Evolutionary conservation across 306 rosid genomes (phyloP).

Genomic region (Urtica urens): DNA sequence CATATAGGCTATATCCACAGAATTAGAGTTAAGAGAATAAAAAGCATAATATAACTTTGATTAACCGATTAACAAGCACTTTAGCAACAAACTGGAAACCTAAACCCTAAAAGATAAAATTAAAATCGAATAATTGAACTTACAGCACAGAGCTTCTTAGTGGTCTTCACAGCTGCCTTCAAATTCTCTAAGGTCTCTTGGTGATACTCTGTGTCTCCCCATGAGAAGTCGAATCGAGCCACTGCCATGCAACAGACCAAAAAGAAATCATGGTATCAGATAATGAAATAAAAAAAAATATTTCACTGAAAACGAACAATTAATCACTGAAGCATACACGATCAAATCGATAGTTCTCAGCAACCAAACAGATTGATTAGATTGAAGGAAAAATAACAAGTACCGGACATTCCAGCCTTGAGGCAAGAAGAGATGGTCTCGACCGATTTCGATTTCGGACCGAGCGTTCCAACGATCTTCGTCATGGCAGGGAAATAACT

Average conservation of each 20-base stretch:
- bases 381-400: background rate
- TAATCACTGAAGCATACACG: no score
- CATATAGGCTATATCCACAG: no score
- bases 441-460: slow-evolving; percentile 77
- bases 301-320: background rate
- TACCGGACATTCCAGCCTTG: slow-evolving; percentile 97
- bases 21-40: no score
- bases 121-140: no score
- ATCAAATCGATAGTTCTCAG: background rate
- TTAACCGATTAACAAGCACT: no score
- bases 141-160: slow-evolving; percentile 97
- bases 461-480: slow-evolving; percentile 92
- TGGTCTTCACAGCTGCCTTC: slow-evolving; percentile 65
- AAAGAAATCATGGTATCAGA: background rate
- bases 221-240: slow-evolving; percentile 93
- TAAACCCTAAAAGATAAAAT: no score
- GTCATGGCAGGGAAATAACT: slow-evolving; percentile 84
- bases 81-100: no score
- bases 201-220: slow-evolving; percentile 67
- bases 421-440: slow-evolving; percentile 72
- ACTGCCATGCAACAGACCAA: slow-evolving; percentile 37
- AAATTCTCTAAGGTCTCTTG: slow-evolving; percentile 89
- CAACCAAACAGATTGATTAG: background rate
- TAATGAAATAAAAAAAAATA: background rate
- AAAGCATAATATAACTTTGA: no score